phyloP scores from a whole-genome alignment of 139 green algal species.

The Trebouxia sp. region DNA sequence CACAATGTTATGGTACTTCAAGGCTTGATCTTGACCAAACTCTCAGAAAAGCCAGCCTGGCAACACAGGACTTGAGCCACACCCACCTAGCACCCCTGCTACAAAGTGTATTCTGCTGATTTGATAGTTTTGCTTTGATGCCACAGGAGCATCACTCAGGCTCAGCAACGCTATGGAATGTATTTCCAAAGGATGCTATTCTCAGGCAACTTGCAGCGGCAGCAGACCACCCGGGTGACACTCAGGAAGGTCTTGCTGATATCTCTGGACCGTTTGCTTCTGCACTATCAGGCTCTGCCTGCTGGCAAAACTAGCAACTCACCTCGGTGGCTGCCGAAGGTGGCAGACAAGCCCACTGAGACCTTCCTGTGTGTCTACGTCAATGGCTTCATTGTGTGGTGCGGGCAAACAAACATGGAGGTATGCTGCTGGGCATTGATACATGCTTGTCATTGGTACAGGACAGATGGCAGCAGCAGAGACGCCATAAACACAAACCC shows the following conservation, averaged over 20 bases:
- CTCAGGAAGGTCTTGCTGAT: not conserved
- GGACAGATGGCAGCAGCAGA: no score
- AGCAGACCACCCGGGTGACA: not conserved
- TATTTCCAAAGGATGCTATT: constrained; percentile 27
- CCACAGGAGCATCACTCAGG: constrained; percentile 5
- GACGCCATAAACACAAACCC: no score
- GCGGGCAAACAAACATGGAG: not conserved
- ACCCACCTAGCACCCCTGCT: no score
- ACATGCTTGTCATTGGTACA: no score
- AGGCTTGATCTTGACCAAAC: not conserved
- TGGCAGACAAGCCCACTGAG: not conserved
- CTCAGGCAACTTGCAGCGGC: constrained; percentile 6
- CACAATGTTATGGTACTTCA: no score
- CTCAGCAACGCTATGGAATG: not conserved
- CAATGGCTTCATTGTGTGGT: not conserved
- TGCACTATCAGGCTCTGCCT: not conserved
- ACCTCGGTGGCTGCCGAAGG: not conserved
- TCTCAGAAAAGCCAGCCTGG: not conserved
- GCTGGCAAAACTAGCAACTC: not conserved
- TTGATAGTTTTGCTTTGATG: not conserved
- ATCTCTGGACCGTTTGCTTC: not conserved
- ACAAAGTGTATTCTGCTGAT: not conserved
- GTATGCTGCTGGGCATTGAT: no score
- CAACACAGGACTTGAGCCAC: not conserved
- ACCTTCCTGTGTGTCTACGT: not conserved